Base-by-base conservation (phyloP, 768 basidiomycete species). In the Hypholoma sublateritium region DNA sequence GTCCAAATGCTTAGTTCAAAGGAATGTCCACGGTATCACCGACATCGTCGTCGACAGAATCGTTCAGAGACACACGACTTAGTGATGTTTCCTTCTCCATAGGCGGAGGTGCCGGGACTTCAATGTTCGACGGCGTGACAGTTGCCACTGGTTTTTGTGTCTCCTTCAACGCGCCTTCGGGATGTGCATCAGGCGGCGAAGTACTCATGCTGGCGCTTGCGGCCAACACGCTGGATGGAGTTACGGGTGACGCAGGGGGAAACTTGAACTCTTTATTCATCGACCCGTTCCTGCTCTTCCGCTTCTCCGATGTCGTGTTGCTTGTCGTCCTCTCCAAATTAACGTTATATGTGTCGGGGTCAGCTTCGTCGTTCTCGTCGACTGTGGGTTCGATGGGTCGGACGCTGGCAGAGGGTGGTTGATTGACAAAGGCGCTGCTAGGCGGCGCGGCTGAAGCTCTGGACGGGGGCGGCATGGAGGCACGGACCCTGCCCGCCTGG, bases 181-280 rank as follows among this genome's bases (percentile, higher is more conserved):
- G 32, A n/a, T 4, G 32, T 7, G 45, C 51, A 13, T 48, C 50
- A 16, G 44, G 48, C 22, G 62, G 41, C 16, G 58, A 53, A n/a
- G 55, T 43, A 19, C 55, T 43, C 35, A 52, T 56, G 36, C 45
- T 62, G 54, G 17, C 53, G 12, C 14, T 7, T 42, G 36, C 45
- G 56, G 62, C 42, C 45, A 51, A 21, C 61, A 60, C 50, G 34
- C 46, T 47, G 44, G 28, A 48, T 8, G 76, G 74, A 0, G 68
- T 43, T 19, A 63, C 59, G 36, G 73, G 63, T 45, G 74, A 59
- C 41, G 69, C 54, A 25, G 76, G 70, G 6, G 89, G 89, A 75
- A 91, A 91, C 66, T 80, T 86, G 72, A 91, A 91, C 42, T 84
- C 80, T 45, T 73, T 80, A 67, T 90, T 88, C 89, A 93, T 93